phyloP scores from a whole-genome alignment of 1,284 basidiomycete genomes.

The Boletus albobrunnescens region DNA sequence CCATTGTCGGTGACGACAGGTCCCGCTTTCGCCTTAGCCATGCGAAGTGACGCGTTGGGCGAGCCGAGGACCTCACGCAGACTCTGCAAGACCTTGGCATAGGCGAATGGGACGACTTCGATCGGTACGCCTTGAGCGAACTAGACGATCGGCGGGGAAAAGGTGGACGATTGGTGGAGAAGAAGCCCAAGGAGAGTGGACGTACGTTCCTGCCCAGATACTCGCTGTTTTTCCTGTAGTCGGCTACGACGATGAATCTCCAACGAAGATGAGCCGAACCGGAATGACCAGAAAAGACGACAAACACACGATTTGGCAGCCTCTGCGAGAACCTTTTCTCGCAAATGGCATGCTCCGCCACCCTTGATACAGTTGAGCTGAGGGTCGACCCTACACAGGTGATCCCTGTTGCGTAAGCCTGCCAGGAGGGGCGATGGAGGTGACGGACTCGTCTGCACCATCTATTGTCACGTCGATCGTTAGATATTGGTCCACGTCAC shows the following conservation, averaged over 20 bases:
- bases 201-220: constrained; percentile 80
- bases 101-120: constrained; percentile 96
- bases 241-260: constrained; percentile 92
- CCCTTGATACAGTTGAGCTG: constrained; percentile 95
- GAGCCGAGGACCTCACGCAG: constrained; percentile 64
- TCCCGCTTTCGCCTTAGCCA: constrained; percentile 84
- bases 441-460: constrained; percentile 89
- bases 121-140: constrained; percentile 90
- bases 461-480: constrained; percentile 94
- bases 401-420: constrained; percentile 3
- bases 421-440: constrained; percentile 35
- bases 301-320: constrained; percentile 73
- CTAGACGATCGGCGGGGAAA: constrained; percentile 38
- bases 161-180: background rate
- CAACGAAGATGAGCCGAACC: constrained; percentile 6
- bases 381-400: constrained; percentile 68
- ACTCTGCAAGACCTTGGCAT: constrained; percentile 78
- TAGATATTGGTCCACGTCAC: constrained; percentile 90
- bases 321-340: constrained; percentile 97
- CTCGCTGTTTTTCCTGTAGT: constrained; percentile 88
- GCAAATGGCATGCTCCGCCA: constrained; percentile 93
- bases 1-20: constrained; percentile 96
- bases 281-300: background rate
- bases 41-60: constrained; percentile 67
- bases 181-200: constrained; percentile 12